A percentile compares a stretch with the other conserved stretches of the same genome.
These are phyloP conservation scores for Monosporascus sp. DNA, from an alignment of 2,329 filamentous ascomycete species.

Conservation along the genomic window DNA sequence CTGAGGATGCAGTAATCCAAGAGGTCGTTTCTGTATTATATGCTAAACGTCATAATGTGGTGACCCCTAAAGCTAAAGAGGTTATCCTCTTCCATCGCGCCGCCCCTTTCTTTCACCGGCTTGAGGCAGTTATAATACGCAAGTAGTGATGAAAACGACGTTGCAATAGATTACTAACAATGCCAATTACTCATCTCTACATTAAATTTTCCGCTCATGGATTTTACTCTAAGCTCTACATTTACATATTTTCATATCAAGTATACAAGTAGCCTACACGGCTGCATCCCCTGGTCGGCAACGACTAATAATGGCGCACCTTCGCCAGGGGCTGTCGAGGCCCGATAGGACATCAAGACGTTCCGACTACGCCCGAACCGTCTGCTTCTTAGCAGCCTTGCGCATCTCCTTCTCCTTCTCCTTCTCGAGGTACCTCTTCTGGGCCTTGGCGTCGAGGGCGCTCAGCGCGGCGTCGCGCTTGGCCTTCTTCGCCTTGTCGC, in stretches of 20 bases:
- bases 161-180: too few relatives aligned
- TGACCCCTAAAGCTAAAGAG: too few relatives aligned
- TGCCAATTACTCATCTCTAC: too few relatives aligned
- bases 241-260: conserved; percentile 3
- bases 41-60: too few relatives aligned
- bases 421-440: conserved; percentile 80
- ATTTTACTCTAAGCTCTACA: background rate
- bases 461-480: conserved; percentile 83
- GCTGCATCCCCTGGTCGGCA: background rate
- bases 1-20: too few relatives aligned
- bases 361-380: conserved; percentile 39
- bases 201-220: background rate
- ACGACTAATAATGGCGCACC: background rate
- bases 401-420: conserved; percentile 70
- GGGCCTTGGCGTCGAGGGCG: conserved; percentile 72
- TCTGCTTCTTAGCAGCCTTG: conserved; percentile 51
- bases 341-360: background rate
- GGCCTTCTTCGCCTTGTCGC: conserved; percentile 75
- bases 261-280: conserved; percentile 2
- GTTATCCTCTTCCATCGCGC: too few relatives aligned
- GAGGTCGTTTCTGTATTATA: too few relatives aligned
- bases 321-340: background rate
- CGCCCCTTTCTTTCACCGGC: too few relatives aligned
- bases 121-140: too few relatives aligned
- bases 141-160: too few relatives aligned